These are phyloP conservation scores for Fusarium denticulatum DNA, from an alignment of 2,329 filamentous ascomycete species.

Conservation along the genomic window DNA sequence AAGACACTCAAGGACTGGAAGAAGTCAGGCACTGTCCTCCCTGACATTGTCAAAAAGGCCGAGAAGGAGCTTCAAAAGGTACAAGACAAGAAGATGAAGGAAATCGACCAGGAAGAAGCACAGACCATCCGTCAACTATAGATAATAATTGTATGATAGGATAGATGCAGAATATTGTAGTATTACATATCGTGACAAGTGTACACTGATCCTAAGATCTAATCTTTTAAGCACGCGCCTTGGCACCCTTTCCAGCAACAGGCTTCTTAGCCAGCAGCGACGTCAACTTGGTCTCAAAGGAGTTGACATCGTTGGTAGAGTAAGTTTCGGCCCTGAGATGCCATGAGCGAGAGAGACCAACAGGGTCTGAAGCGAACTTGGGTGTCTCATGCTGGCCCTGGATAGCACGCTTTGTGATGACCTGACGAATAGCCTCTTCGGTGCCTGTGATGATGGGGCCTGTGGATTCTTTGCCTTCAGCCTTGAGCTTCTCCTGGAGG, in stretches of 20 bases:
- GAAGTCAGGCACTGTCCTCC: constrained; percentile 54
- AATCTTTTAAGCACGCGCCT: constrained; percentile 39
- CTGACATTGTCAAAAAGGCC: constrained; percentile 61
- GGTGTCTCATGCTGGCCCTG: constrained; percentile 51
- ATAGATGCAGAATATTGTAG: constrained; percentile 39
- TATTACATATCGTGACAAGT: constrained; percentile 45
- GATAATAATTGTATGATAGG: constrained; percentile 18
- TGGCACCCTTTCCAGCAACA: constrained; percentile 31
- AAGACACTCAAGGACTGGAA: constrained; percentile 61
- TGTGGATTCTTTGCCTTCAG: constrained; percentile 32
- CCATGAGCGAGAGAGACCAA: constrained; percentile 49
- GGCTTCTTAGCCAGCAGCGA: constrained; percentile 44
- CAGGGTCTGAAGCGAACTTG: constrained; percentile 47
- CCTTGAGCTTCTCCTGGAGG: constrained; percentile 41
- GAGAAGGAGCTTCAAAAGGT: constrained; percentile 59
- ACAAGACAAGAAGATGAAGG: constrained; percentile 64
- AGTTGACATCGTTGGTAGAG: constrained; percentile 45
- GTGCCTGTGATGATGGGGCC: constrained; percentile 46
- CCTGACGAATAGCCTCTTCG: constrained; percentile 48
- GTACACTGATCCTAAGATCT: constrained; percentile 40
- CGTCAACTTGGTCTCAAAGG: constrained; percentile 54
- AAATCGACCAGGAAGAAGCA: constrained; percentile 61
- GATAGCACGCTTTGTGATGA: constrained; percentile 48
- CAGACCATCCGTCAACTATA: constrained; percentile 55
- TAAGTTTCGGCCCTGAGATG: constrained; percentile 53